A percentile compares a stretch with the other conserved stretches of the same genome.
These are phyloP conservation scores for Desmodesmus armatus DNA, from an alignment of 139 green algal genomes.

Conservation along the genomic window DNA sequence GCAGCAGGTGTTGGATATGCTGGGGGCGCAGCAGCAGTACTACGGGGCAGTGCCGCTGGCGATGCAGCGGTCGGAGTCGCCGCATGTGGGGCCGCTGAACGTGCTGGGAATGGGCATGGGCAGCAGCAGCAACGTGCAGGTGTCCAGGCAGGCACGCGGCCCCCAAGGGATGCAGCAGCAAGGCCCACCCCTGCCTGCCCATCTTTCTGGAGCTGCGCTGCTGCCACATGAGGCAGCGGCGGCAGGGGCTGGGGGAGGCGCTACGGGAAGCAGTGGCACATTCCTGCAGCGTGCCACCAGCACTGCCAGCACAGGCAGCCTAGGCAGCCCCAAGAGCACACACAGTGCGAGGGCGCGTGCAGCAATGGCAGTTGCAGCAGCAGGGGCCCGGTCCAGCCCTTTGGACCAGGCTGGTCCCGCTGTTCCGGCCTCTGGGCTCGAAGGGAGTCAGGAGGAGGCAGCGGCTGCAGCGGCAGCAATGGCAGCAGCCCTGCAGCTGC, in stretches of 20 bases:
- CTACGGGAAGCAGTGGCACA: background rate
- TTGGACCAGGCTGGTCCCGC: conserved; percentile 25
- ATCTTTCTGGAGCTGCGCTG: no score
- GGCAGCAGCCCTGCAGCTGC: background rate
- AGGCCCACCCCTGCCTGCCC: no score
- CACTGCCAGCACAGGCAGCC: conserved; percentile 32
- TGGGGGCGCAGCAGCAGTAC: background rate
- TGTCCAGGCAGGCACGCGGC: no score
- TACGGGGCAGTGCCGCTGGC: no score
- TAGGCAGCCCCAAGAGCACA: conserved; percentile 12
- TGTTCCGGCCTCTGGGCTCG: background rate
- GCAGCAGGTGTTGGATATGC: background rate
- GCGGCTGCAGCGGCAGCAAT: conserved; percentile 7
- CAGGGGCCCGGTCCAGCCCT: background rate
- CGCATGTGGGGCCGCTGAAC: no score
- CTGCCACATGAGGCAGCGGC: conserved; percentile 5
- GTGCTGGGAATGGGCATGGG: conserved; percentile 15
- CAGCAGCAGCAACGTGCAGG: conserved; percentile 28
- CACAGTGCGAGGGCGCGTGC: background rate
- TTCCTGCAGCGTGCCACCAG: conserved; percentile 25
- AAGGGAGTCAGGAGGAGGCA: no score
- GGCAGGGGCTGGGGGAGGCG: background rate
- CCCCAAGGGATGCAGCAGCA: background rate
- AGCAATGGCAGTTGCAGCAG: background rate
- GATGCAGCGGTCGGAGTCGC: no score